Conservation (phyloP, 257 asterid species). For the Primulina tabacum region DNA sequence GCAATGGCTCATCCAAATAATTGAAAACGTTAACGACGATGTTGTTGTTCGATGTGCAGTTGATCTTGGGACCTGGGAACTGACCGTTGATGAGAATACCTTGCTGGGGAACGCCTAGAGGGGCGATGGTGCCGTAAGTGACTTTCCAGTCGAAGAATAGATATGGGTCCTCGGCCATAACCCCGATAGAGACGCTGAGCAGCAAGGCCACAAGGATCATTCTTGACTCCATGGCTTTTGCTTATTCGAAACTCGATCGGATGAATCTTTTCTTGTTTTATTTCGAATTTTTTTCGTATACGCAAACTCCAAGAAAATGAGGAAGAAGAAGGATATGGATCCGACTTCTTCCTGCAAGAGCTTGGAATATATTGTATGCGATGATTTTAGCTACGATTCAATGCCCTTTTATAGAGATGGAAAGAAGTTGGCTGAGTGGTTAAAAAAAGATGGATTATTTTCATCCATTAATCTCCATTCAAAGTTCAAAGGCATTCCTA, state of each 20-base stretch:
- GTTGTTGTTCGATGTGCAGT: conserved; percentile 27
- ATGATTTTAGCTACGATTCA: neutral
- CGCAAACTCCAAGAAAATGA: neutral
- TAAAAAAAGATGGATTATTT: neutral
- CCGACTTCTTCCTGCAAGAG: neutral
- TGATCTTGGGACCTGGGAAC: conserved; percentile 29
- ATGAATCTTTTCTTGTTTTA: too few relatives aligned
- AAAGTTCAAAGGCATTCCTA: too few relatives aligned
- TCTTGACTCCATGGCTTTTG: conserved; percentile 18
- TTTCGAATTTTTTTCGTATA: neutral
- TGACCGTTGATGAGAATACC: conserved; percentile 26
- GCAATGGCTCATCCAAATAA: conserved; percentile 23
- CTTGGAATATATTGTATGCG: neutral
- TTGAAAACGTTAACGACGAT: conserved; percentile 25
- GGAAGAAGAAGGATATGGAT: neutral
- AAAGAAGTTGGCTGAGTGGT: neutral
- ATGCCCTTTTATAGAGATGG: neutral
- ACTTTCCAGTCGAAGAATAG: conserved; percentile 24
- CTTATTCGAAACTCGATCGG: neutral
- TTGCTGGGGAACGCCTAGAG: conserved; percentile 26
- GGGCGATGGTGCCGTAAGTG: conserved; percentile 25
- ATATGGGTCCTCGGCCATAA: conserved; percentile 24
- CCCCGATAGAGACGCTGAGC: conserved; percentile 2
- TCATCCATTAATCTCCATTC: neutral
- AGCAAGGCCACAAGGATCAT: conserved; percentile 16